These are phyloP conservation scores for Plasmopara viticola DNA, from an alignment of 352 stramenopile species.

Conservation along the genomic window DNA sequence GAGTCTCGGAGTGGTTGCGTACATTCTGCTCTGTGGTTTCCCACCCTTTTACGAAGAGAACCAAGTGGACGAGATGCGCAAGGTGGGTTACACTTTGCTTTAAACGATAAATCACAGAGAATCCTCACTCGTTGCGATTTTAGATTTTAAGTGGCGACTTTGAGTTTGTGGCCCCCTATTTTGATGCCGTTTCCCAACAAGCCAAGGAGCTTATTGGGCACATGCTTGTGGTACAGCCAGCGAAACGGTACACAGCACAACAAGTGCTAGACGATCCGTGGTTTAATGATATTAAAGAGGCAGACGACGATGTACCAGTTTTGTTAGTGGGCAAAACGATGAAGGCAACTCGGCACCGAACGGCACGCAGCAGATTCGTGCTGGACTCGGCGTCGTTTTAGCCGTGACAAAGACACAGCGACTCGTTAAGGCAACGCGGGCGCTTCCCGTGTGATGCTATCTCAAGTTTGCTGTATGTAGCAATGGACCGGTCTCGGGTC, in stretches of 20 bases:
- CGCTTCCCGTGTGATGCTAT: too few relatives aligned
- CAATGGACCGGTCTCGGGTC: too few relatives aligned
- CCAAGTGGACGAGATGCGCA: slow-evolving; percentile 77
- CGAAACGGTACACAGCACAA: slow-evolving; percentile 67
- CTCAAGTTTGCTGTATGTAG: too few relatives aligned
- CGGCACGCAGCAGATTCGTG: slow-evolving; percentile 61
- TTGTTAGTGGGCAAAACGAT: slow-evolving; percentile 69
- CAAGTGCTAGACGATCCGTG: slow-evolving; percentile 63
- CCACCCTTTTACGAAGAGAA: slow-evolving; percentile 96
- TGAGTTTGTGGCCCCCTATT: slow-evolving; percentile 91
- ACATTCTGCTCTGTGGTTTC: slow-evolving; percentile 94
- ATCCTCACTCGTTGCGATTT: not conserved
- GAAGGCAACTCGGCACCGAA: slow-evolving; percentile 49
- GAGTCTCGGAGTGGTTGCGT: slow-evolving; percentile 86
- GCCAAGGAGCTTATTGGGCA: slow-evolving; percentile 92
- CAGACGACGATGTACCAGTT: slow-evolving; percentile 42
- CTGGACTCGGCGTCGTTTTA: slow-evolving; percentile 58
- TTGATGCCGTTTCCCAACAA: slow-evolving; percentile 80
- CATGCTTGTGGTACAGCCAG: slow-evolving; percentile 89
- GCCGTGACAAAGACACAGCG: slow-evolving; percentile 77
- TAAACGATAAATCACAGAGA: not conserved
- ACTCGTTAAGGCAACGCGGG: slow-evolving; percentile 31
- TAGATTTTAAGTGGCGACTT: slow-evolving; percentile 79
- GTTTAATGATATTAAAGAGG: slow-evolving; percentile 66
- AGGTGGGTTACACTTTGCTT: slow-evolving; percentile 22